A percentile compares a stretch with the other conserved stretches of the same genome.
These are phyloP conservation scores for Creolimax fragrantissima DNA, from an alignment of 78 protist species.

Conservation along the genomic window DNA sequence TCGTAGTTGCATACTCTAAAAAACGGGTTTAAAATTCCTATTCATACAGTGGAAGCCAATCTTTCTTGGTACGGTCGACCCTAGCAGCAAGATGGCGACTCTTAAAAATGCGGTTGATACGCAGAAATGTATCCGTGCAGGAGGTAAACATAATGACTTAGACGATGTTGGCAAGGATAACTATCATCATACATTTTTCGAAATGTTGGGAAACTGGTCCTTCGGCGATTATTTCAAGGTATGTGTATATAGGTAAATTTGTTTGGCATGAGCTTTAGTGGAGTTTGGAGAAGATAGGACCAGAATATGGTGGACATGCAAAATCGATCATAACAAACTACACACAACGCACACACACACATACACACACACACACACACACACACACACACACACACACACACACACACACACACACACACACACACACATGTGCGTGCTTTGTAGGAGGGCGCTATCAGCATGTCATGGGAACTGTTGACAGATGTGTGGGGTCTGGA, in stretches of 20 bases:
- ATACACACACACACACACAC: neutral
- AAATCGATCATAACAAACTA: neutral
- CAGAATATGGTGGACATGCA: neutral
- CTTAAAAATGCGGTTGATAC: conserved; percentile 84
- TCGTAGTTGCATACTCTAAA: no score
- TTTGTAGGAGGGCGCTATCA: conserved; percentile 68
- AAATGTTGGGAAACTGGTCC: conserved; percentile 97
- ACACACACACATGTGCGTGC: neutral
- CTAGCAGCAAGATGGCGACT: conserved; percentile 59
- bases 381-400: neutral
- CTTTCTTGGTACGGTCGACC: conserved; percentile 85
- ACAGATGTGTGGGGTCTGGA: conserved; percentile 73
- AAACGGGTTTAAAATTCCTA: no score
- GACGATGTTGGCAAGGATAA: conserved; percentile 84
- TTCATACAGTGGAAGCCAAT: conserved; percentile 74
- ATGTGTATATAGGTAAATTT: neutral
- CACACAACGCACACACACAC: neutral
- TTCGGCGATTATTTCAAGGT: conserved; percentile 68
- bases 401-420: neutral
- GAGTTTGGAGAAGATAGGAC: neutral
- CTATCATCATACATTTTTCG: conserved; percentile 98
- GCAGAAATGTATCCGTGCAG: conserved; percentile 99
- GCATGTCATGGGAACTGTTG: conserved; percentile 89
- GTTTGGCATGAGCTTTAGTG: neutral
- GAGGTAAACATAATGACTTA: conserved; percentile 98